Base-by-base conservation (phyloP, 2,329 filamentous ascomycete species). In the Chalara sp. region DNA sequence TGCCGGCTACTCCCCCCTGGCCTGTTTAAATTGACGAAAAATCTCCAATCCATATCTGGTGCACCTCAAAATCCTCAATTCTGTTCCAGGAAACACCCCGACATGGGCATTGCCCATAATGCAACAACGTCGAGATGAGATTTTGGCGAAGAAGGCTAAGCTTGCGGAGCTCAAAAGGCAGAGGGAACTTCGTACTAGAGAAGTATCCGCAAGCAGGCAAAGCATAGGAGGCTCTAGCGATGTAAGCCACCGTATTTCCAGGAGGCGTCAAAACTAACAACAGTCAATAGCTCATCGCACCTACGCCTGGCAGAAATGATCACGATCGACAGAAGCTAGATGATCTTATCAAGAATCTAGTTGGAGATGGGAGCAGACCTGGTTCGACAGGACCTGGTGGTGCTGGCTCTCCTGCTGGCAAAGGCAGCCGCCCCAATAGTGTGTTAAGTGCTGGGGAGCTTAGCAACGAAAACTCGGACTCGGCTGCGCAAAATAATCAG, bases 111-210 rank as follows among this genome's bases (percentile, higher is more conserved):
- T 59, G 55, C 28, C 46, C 28, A 41, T 33, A 33, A 85, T 86
- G 76, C 82, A 83, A 68, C 75, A 91, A 77, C 86, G 91, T 63
- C 87, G 89, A 75, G 90, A 96, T 76, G 93, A 99, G 76, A 96
- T 99, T 61, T 76, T 93, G 62, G 91, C 90, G 61, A 99, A 99
- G 75, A 92, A 89, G 76, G 92, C 91, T 56, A 96, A 93, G 76
- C 89, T 99, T 63, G 91, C 89, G 46, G 93, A 97, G 78, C 80
- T 99, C 58, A 96, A 96, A 74, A 83, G 88, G 56, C 90, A 96
- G 72, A 82, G 93, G 62, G 90, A 95, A 68, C 74, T 92, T 61
- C 81, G 91, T 53, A 81, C 88, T 57, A 87, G 80, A 66, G 88
- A 95, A 21, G 21, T 21, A 21, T 21, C 21, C 21, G 21, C 21